Base-by-base conservation (phyloP, 331 rosid genomes). In the Dryas integrifolia region DNA sequence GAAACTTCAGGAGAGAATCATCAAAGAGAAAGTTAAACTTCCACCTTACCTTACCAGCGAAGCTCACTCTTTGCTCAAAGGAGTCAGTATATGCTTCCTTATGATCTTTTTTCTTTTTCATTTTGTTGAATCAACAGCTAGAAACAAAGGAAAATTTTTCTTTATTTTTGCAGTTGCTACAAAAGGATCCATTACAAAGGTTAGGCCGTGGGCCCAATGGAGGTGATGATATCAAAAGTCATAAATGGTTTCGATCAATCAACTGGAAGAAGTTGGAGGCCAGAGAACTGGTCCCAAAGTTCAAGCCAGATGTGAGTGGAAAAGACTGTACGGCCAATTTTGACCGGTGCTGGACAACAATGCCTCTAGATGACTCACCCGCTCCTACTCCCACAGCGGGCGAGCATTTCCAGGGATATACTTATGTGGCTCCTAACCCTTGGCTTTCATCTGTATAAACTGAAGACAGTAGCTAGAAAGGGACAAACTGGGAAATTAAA, bases 41-140 rank as follows among this genome's bases (percentile, higher is more conserved):
- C 97, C 98, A 35, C 82, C 97, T 9, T 78, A 15, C 56, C 91
- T 94, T 48, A 91, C 82, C 70, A 74, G 74, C 35, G 97, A 91
- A 49, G 98, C 96, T 65, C 98, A 94, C 79, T 94, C 98, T 61
- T 75, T 94, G 77, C 97, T 94, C 57, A 94, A 87, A 86, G 98
- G 96, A 78, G 97, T 94, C 88, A 88, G 89, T 83, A 66, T 43
- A 58, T 63, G 24, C 44, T 52, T 69, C 13, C 10, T 3, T 26
- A 61, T 56, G 38, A 55, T 56, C 56, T 35, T 56, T 15, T 18
- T 6, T 3, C 2, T 1, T 52, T 12, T 72, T 18, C 65, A 70
- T 51, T 67, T 72, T 9, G 14, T n/a, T 53, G 8, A 11, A 24
- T 50, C 26, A 38, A 55, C 49, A 43, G 6, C 16, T 12, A 30